Evolutionary conservation across 2,329 filamentous ascomycete species (phyloP).

Genomic region (Magnaporthiopsis incrustans): DNA sequence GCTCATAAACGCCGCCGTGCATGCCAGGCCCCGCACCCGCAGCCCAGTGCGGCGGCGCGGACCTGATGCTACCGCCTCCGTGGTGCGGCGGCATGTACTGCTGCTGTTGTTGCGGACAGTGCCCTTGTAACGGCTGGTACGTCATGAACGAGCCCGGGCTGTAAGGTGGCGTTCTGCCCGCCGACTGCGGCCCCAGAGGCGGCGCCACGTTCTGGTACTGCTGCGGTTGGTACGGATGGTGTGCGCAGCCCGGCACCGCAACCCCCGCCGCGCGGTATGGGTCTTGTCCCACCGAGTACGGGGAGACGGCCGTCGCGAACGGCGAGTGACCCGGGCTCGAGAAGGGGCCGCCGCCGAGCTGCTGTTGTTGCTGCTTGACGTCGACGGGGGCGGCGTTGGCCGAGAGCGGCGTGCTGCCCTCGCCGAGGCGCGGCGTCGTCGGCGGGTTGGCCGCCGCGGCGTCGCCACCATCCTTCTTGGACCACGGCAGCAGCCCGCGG

Average conservation of each 20-base stretch:
- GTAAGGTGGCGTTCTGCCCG: conserved; percentile 11
- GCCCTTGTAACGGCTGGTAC: conserved; percentile 9
- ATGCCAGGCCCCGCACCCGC: no score
- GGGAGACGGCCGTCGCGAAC: conserved; percentile 13
- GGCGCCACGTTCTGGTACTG: conserved; percentile 7
- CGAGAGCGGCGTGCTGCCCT: neutral
- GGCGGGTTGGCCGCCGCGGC: conserved; percentile 7
- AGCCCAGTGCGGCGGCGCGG: neutral
- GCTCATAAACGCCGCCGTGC: neutral
- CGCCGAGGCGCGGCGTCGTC: conserved; percentile 13
- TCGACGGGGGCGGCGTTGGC: neutral
- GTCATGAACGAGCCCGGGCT: conserved; percentile 10
- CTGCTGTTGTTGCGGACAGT: conserved; percentile 9
- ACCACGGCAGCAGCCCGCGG: neutral
- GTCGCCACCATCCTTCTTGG: neutral
- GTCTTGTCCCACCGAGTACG: conserved; percentile 17
- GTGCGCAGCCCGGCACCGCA: no score
- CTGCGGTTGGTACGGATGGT: conserved; percentile 2
- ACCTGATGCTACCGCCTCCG: neutral
- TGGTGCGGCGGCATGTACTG: neutral
- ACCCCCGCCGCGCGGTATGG: conserved; percentile 16
- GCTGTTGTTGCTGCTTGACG: neutral
- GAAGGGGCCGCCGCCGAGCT: neutral
- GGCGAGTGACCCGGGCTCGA: neutral
- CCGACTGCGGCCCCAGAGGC: neutral